phyloP scores from a whole-genome alignment of 2,329 filamentous ascomycete species.

The Amauroascus niger region DNA sequence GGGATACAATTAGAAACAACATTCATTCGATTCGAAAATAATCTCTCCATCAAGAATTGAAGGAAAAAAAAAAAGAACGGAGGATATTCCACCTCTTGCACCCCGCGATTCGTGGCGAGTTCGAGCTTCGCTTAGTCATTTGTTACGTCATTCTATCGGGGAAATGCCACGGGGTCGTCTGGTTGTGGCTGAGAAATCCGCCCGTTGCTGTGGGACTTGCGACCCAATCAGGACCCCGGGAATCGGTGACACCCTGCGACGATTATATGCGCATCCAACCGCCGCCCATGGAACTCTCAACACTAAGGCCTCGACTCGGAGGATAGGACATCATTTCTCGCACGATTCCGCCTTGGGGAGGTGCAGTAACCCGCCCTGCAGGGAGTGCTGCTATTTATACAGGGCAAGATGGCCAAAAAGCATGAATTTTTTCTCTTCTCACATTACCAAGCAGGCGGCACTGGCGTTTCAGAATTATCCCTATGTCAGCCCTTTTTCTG shows the following conservation, averaged over 20 bases:
- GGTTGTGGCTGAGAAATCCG: slow-evolving; percentile 4
- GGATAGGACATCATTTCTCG: neutral
- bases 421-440: neutral
- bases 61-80: no score
- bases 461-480: neutral
- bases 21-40: neutral
- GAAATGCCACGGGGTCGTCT: neutral
- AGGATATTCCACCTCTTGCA: neutral
- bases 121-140: neutral
- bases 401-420: neutral
- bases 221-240: neutral
- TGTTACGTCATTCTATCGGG: neutral
- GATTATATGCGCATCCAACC: slow-evolving; percentile 8
- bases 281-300: neutral
- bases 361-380: neutral
- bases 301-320: neutral
- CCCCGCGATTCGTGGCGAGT: neutral
- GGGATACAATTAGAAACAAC: no score
- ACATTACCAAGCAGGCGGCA: neutral
- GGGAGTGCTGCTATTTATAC: neutral
- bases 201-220: neutral
- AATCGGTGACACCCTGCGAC: neutral
- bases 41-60: neutral
- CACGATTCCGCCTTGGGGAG: neutral
- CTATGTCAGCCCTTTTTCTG: neutral